phyloP scores from a whole-genome alignment of 139 green algal genomes.

The Chlorella sorokiniana region DNA sequence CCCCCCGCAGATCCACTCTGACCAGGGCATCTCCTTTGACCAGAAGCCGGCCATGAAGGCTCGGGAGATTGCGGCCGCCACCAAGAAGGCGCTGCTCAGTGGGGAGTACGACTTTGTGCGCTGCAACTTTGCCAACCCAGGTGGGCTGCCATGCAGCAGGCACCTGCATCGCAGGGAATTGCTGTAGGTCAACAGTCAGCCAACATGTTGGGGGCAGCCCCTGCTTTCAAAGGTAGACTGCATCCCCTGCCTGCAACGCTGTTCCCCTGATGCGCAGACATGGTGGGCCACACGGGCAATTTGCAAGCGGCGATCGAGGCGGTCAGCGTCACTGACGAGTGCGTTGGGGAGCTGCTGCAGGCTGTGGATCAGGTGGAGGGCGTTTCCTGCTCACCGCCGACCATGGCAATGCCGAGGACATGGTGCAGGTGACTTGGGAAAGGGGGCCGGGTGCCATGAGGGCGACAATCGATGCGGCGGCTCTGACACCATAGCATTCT shows the following conservation, averaged over 20 bases:
- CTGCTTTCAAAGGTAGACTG: not conserved
- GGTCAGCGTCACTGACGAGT: slow-evolving; percentile 60
- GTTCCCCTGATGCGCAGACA: slow-evolving; percentile 40
- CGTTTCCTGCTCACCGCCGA: slow-evolving; percentile 74
- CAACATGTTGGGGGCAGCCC: not conserved
- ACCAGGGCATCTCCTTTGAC: slow-evolving; percentile 90
- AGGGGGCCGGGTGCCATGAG: not conserved
- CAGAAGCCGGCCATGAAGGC: slow-evolving; percentile 93
- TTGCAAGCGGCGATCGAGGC: slow-evolving; percentile 60
- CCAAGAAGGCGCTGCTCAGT: slow-evolving; percentile 52
- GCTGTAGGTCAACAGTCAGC: not conserved
- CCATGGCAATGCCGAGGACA: slow-evolving; percentile 82
- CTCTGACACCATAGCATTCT: not conserved
- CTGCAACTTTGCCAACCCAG: slow-evolving; percentile 60
- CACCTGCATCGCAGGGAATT: not conserved
- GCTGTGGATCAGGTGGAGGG: slow-evolving; percentile 58
- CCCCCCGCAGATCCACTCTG: slow-evolving; percentile 78
- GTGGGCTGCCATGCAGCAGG: not conserved
- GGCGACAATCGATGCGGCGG: not conserved
- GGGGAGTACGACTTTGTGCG: slow-evolving; percentile 65
- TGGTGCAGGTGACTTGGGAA: slow-evolving; percentile 65
- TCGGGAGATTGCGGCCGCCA: slow-evolving; percentile 78
- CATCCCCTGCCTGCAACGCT: not conserved
- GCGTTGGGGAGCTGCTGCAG: slow-evolving; percentile 55
- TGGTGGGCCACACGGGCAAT: slow-evolving; percentile 81